Evolutionary conservation across 495 filamentous ascomycete genomes (phyloP), one percentile per base, ranked within the genome.

Genomic region (Lophium mytilinum): DNA sequence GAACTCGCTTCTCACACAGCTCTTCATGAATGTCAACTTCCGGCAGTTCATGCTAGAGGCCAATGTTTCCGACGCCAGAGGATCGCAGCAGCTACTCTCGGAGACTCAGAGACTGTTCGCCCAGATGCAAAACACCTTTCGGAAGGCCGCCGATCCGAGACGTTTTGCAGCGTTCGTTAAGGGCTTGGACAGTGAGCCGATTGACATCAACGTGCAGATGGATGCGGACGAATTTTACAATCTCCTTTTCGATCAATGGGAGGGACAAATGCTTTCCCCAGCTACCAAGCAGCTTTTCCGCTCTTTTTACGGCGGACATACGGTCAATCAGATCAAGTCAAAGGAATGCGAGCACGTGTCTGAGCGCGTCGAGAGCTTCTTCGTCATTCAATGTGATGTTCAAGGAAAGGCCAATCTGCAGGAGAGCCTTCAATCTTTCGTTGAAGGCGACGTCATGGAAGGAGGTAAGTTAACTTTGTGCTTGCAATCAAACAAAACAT

Each of bases 211-310:
- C 17, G 78, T 88, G 40, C 94, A 97, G 67, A 96, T 97, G 89
- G 93, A 99, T 66, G 94, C 96, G 12, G 94, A 97, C 61, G 90
- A 96, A 66, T 99, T 97, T 68, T 97, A 93, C 72, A 95, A 93
- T 63, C 76, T 94, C 18, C 77, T 97, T 0, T 93, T 96, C 64
- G 90, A 95, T 64, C 80, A 89, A 34, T 90, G 88, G 81, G 94
- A 99, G 67, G 81, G 83, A 6, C 89, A 95, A 64, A 83, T 97
- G 54, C 69, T 80, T 21, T 74, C 80, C 14, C 66, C 73, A 3
- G 81, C 83, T 48, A 80, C 80, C 37, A 96, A 89, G 70, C 85
- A 82, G 42, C 77, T 72, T 12, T 90, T 99, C 55, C 79, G 89
- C 40, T 85, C 85, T 0, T 89, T 96, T 62, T 99, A 89, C 64